Base-by-base conservation (phyloP, 345 rosid genomes). In the Arabis alpina region DNA sequence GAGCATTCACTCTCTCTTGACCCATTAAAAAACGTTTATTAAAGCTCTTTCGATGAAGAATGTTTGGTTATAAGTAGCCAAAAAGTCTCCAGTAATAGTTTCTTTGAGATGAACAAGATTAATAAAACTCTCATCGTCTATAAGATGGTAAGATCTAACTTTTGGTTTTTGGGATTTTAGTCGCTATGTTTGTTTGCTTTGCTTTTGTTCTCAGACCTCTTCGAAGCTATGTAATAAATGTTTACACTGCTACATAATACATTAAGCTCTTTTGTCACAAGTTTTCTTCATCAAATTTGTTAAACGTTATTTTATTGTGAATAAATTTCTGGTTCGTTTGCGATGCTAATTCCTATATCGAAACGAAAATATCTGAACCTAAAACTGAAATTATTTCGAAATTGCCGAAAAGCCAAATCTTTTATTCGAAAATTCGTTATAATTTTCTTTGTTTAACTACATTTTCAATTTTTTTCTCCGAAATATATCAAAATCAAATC, bases 1-100 rank as follows among this genome's bases (percentile, higher is more conserved):
- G 64, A 70, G 79, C 4, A 64, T 39, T 24, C 79, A 76, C 66
- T 76, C 79, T 8, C 71, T 76, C 49, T 15, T 76, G 56, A 64
- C 79, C 51, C 79, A 76, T 36, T 65, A 8, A 30, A 49, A 49
- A 48, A 14, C 43, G 48, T 64, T 64, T 28, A 50, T 14, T 19
- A 5, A 71, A 52, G 37, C 54, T 61, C 68, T 71, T 62, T 32
- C 45, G 37, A 14, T 55, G 44, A 64, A 56, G 14, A 10, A 23
- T 55, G 54, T 11, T 34, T 47, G 42, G 30, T 47, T 47, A n/a
- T 47, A 42, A 44, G 52, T 44, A 37, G 25, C 49, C 55, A 14
- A 32, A 32, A 52, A 43, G 58, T 61, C 68, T 53, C 64, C 28
- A 43, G 55, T 60, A 36, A 36, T 41, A 66, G 61, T 59, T 43